Percentiles rank a stretch among this genome's conserved stretches.
phyloP scores from a whole-genome alignment of 1,139 yeast species.

The Magnusiomyces clavatus region DNA sequence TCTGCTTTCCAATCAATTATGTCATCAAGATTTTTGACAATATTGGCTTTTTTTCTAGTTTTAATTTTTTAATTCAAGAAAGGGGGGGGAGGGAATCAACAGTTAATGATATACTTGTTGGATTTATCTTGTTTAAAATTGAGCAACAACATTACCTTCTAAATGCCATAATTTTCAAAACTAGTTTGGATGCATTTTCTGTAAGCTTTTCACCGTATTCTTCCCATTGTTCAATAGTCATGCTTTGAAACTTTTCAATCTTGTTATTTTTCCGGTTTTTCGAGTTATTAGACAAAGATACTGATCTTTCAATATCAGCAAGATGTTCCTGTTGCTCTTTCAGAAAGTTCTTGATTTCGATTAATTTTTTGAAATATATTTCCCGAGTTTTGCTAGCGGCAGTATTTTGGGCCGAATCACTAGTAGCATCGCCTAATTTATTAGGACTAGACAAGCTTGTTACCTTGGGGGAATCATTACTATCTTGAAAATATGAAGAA shows the following conservation, averaged over 20 bases:
- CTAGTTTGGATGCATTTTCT: conserved; percentile 13
- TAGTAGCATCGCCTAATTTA: neutral
- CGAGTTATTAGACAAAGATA: too few relatives aligned
- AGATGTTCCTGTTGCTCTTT: too few relatives aligned
- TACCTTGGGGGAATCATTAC: neutral
- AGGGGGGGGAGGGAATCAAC: neutral
- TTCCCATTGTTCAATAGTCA: conserved; percentile 18
- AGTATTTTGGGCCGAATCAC: neutral
- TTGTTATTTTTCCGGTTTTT: neutral
- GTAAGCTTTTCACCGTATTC: conserved; percentile 13
- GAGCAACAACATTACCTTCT: conserved; percentile 12
- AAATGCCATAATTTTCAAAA: conserved; percentile 12
- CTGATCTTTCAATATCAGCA: too few relatives aligned
- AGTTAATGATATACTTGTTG: neutral
- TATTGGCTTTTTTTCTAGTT: conserved; percentile 10
- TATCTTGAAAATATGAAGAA: neutral
- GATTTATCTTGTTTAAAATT: neutral
- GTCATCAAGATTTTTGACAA: conserved; percentile 6
- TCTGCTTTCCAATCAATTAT: conserved; percentile 9
- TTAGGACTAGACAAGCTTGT: neutral
- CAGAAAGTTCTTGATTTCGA: too few relatives aligned
- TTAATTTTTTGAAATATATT: too few relatives aligned
- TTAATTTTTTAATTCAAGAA: too few relatives aligned
- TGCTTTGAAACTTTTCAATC: conserved; percentile 10
- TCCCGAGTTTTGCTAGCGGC: neutral